Evolutionary conservation across 73 alveolate genomes (phyloP).

Genomic region (Breviolum minutum): DNA sequence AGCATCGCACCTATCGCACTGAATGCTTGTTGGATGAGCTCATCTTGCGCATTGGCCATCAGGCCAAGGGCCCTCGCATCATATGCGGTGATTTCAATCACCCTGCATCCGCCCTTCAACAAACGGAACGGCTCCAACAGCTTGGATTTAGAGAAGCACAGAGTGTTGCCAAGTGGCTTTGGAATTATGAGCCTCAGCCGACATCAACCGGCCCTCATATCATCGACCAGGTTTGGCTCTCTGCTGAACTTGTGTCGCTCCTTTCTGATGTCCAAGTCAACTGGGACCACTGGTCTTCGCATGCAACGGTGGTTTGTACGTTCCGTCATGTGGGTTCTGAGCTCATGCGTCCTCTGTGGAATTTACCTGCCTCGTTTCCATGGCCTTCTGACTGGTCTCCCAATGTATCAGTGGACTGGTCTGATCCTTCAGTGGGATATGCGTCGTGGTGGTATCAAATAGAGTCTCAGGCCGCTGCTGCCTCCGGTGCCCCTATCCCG

Average conservation of each 20-base stretch:
- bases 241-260: neutral
- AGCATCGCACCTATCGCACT: neutral
- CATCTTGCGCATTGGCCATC: neutral
- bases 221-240: neutral
- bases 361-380: neutral
- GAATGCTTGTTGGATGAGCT: neutral
- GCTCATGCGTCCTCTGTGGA: neutral
- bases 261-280: neutral
- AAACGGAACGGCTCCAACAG: neutral
- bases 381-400: neutral
- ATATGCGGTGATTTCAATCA: neutral
- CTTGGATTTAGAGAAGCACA: neutral
- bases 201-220: neutral
- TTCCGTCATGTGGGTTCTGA: neutral
- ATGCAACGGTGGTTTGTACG: neutral
- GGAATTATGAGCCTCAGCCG: neutral
- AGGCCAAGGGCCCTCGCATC: neutral
- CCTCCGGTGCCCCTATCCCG: neutral
- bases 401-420: neutral
- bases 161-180: neutral
- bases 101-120: neutral
- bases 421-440: neutral
- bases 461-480: neutral
- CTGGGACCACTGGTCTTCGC: neutral
- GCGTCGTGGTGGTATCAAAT: neutral